Base-by-base conservation (phyloP, 2,329 filamentous ascomycete genomes). In the Gyromitra esculenta region DNA sequence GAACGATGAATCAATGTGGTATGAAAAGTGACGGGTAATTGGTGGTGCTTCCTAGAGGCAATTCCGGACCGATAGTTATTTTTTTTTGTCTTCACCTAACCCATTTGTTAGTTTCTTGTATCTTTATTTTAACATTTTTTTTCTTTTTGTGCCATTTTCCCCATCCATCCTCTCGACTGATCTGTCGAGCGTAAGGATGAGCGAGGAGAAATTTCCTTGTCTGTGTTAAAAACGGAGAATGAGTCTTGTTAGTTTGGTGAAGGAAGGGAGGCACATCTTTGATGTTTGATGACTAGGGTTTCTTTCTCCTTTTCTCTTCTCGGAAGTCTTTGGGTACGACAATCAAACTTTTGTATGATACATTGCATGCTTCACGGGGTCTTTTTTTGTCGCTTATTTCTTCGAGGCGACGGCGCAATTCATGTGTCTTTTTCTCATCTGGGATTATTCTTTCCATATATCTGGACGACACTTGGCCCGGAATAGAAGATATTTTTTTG, bases 301-400 rank as follows among this genome's bases (percentile, higher is more conserved):
- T 60, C 35, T 70, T 69, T 18, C 41, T 73, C 37, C 39, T 73
- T 65, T 52, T 75, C 62, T 52, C 56, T 57, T 63, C 68, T 67
- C 62, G 18, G 64, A 70, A 70, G 64, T 74, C 59, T 65, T 69
- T 66, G 73, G 67, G 67, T 73, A 67, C 62, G 73, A 43, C 73
- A 67, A 73, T 76, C 67, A 72, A 76, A 60, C 66, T 64, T 71
- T 70, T 75, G 73, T 76, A 76, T 73, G 62, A 76, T 76, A 76
- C 67, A 76, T 72, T 76, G 68, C 73, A 73, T 72, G 73, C 67
- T 76, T 67, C 60, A 54, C 48, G 56, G 67, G 45, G 43, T 76
- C 62, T 67, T 66, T 68, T 60, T 70, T 76, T 75, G 37, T 73
- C 73, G 73, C 75, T 69, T 69, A 74, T 69, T 69, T 69, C 21